A percentile compares a stretch with the other conserved stretches of the same genome.
Conservation (phyloP, 345 rosid genomes). For the Brassica nigra region DNA sequence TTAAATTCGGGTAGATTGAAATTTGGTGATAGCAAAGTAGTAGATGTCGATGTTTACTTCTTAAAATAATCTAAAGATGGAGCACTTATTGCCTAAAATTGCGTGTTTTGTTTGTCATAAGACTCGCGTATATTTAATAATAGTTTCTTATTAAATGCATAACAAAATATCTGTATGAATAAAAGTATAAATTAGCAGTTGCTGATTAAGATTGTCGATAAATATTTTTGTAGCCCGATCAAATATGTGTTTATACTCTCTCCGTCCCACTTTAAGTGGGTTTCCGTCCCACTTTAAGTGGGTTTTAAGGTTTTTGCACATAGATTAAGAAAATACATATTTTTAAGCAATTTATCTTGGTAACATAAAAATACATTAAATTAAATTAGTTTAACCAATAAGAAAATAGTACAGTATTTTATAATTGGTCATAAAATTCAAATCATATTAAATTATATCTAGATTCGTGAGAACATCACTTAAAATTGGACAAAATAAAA, state of each 20-base stretch:
- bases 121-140: slow-evolving; percentile 20
- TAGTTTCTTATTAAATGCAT: not conserved
- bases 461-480: too few relatives aligned
- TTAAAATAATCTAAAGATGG: not conserved
- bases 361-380: too few relatives aligned
- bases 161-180: not conserved
- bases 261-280: too few relatives aligned
- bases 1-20: slow-evolving; percentile 23
- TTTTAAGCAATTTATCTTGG: too few relatives aligned
- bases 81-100: slow-evolving; percentile 1
- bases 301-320: too few relatives aligned
- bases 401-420: too few relatives aligned
- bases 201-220: slow-evolving; percentile 6
- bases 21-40: slow-evolving; percentile 28
- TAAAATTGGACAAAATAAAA: too few relatives aligned
- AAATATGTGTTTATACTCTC: not conserved
- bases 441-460: too few relatives aligned
- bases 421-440: too few relatives aligned
- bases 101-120: slow-evolving; percentile 8
- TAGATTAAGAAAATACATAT: too few relatives aligned
- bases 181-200: not conserved
- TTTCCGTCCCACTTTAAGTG: too few relatives aligned
- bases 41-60: slow-evolving; percentile 28
- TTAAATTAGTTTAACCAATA: too few relatives aligned
- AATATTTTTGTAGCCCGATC: not conserved